Conservation (phyloP, 1,139 yeast species). For the Taiozyma sp. region DNA sequence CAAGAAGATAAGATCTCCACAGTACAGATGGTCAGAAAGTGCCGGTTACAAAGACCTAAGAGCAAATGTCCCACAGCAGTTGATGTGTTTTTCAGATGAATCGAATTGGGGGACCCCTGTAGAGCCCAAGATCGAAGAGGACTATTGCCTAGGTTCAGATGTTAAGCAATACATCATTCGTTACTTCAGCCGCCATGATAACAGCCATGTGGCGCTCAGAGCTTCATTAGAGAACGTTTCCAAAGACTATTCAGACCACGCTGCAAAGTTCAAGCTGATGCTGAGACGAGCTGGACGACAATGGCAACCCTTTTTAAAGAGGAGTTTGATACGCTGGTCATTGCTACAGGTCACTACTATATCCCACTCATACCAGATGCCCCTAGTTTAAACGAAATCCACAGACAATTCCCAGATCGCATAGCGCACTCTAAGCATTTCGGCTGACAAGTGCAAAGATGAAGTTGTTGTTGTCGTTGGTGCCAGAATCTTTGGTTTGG, state of each 20-base stretch:
- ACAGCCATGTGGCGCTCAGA: conserved; percentile 25
- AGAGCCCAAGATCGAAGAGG: conserved; percentile 6
- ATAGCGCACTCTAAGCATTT: conserved; percentile 39
- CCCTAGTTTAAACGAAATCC: conserved; percentile 36
- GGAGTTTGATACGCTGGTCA: conserved; percentile 37
- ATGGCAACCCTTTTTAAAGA: conserved; percentile 24
- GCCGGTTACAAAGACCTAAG: conserved; percentile 37
- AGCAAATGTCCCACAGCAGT: conserved; percentile 41
- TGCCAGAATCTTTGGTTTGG: conserved; percentile 42
- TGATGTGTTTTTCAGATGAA: conserved; percentile 37
- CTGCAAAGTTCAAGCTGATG: conserved; percentile 21
- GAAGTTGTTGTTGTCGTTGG: conserved; percentile 44
- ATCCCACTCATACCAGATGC: conserved; percentile 41
- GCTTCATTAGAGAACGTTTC: conserved; percentile 33
- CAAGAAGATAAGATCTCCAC: conserved; percentile 1
- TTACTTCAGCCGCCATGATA: conserved; percentile 31
- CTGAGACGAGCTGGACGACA: conserved; percentile 11
- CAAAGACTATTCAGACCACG: conserved; percentile 4
- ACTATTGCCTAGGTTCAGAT: conserved; percentile 25
- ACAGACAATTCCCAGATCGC: conserved; percentile 29
- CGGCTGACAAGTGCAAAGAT: conserved; percentile 24
- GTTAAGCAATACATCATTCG: conserved; percentile 30
- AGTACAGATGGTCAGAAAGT: conserved; percentile 30
- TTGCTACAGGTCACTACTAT: conserved; percentile 41
- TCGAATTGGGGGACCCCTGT: conserved; percentile 3